Evolutionary conservation across 208 protist species (phyloP).

Genomic region (Zelonia costaricensis): DNA sequence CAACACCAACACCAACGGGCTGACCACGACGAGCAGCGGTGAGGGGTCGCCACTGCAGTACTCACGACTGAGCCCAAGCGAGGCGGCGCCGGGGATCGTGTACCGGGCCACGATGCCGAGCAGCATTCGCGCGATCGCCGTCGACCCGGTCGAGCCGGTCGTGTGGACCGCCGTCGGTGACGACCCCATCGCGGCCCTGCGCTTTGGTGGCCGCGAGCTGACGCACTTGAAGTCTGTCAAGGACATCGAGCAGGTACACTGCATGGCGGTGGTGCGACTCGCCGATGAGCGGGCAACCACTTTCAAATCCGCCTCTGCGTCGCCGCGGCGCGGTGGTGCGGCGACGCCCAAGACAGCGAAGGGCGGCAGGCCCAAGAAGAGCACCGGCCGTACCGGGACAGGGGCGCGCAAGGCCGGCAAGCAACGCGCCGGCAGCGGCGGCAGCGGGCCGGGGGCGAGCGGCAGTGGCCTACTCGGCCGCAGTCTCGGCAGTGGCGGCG

Average conservation of each 20-base stretch:
- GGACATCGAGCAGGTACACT: slow-evolving; percentile 78
- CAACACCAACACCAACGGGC: background rate
- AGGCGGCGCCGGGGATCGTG: slow-evolving; percentile 36
- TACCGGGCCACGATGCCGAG: slow-evolving; percentile 54
- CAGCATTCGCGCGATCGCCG: slow-evolving; percentile 58
- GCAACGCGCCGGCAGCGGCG: slow-evolving; percentile 1
- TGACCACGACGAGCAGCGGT: background rate
- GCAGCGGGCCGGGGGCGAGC: background rate
- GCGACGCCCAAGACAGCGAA: slow-evolving; percentile 18
- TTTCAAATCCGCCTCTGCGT: slow-evolving; percentile 55
- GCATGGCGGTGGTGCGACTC: slow-evolving; percentile 79
- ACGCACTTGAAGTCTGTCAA: slow-evolving; percentile 46
- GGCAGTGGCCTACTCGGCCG: background rate
- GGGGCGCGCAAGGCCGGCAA: slow-evolving; percentile 20
- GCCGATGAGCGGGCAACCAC: slow-evolving; percentile 50
- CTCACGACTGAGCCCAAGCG: slow-evolving; percentile 24
- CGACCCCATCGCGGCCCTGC: slow-evolving; percentile 63
- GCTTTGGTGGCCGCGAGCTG: slow-evolving; percentile 60
- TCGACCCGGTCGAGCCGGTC: slow-evolving; percentile 60
- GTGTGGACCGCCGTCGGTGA: slow-evolving; percentile 81
- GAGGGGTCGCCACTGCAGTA: slow-evolving; percentile 11
- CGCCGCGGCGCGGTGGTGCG: background rate
- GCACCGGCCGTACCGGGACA: slow-evolving; percentile 11
- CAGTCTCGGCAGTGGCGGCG: slow-evolving; percentile 1
- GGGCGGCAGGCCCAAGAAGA: slow-evolving; percentile 18